These are phyloP conservation scores for Sporothrix inflata DNA, from an alignment of 2,329 filamentous ascomycete species.

Conservation along the genomic window DNA sequence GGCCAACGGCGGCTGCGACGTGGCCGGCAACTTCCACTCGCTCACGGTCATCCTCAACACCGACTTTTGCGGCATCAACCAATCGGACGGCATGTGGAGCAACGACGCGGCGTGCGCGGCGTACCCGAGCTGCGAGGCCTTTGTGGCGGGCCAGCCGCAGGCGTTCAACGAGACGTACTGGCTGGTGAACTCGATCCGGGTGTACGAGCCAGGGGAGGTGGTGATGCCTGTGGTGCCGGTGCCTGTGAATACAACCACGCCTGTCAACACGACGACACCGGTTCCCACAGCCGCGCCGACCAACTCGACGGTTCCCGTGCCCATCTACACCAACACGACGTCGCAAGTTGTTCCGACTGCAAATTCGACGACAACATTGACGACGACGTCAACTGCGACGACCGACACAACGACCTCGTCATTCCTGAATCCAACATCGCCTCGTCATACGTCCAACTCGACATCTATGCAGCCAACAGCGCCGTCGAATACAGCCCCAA, in stretches of 20 bases:
- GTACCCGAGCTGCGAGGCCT: constrained; percentile 52
- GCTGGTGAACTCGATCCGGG: constrained; percentile 56
- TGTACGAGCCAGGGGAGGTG: constrained; percentile 40
- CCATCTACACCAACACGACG: background rate
- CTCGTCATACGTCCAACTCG: background rate
- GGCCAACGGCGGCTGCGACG: constrained; percentile 9
- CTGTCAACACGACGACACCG: background rate
- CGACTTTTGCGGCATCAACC: constrained; percentile 40
- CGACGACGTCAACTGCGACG: background rate
- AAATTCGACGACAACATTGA: background rate
- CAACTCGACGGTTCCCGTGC: background rate
- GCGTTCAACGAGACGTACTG: constrained; percentile 58
- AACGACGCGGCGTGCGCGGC: constrained; percentile 32
- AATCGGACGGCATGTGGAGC: constrained; percentile 32
- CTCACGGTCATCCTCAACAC: constrained; percentile 36
- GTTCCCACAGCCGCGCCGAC: background rate
- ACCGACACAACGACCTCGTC: no score
- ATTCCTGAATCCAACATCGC: background rate
- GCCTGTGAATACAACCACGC: background rate
- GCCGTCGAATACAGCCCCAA: background rate
- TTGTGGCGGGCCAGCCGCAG: constrained; percentile 54
- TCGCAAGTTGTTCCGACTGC: background rate
- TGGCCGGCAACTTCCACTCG: background rate
- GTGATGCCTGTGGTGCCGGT: background rate
- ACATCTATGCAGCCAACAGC: background rate